phyloP scores from a whole-genome alignment of 176 grass and related monocot genomes.

The Musa itinerans region DNA sequence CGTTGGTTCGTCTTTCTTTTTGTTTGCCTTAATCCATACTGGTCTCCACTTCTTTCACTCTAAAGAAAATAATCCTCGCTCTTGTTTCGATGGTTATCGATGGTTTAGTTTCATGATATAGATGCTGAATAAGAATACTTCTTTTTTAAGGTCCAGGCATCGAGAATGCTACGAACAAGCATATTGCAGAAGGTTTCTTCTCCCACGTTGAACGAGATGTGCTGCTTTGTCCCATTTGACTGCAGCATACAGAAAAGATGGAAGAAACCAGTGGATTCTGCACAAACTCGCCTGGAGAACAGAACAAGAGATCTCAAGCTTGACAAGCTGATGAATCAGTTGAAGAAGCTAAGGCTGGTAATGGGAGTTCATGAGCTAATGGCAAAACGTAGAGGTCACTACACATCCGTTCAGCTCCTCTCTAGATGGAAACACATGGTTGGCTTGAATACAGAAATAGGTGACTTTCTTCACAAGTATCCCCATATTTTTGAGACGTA shows the following conservation, averaged over 20 bases:
- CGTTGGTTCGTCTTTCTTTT: too few species aligned
- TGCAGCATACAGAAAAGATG: constrained; percentile 32
- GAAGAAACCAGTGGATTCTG: constrained; percentile 51
- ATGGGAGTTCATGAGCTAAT: constrained; percentile 40
- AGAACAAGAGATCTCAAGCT: constrained; percentile 55
- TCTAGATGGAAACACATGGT: constrained; percentile 42
- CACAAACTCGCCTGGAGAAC: constrained; percentile 40
- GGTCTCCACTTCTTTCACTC: too few species aligned
- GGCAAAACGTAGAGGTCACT: constrained; percentile 45
- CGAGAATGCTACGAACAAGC: neutral
- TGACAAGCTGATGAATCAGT: constrained; percentile 45
- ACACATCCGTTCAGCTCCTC: constrained; percentile 53
- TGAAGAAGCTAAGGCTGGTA: constrained; percentile 42
- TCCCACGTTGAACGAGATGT: neutral
- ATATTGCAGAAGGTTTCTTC: neutral
- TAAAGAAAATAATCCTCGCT: too few species aligned
- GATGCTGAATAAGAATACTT: too few species aligned
- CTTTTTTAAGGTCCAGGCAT: neutral
- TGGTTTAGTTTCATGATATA: too few species aligned
- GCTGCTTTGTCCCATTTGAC: constrained; percentile 24
- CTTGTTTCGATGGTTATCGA: too few species aligned
- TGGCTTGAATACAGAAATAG: constrained; percentile 37
- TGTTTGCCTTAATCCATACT: too few species aligned
- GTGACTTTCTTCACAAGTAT: constrained; percentile 38
- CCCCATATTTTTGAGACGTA: constrained; percentile 49